phyloP scores from a whole-genome alignment of 2,329 filamentous ascomycete species.

The Aspergillus oerlinghausenensis region DNA sequence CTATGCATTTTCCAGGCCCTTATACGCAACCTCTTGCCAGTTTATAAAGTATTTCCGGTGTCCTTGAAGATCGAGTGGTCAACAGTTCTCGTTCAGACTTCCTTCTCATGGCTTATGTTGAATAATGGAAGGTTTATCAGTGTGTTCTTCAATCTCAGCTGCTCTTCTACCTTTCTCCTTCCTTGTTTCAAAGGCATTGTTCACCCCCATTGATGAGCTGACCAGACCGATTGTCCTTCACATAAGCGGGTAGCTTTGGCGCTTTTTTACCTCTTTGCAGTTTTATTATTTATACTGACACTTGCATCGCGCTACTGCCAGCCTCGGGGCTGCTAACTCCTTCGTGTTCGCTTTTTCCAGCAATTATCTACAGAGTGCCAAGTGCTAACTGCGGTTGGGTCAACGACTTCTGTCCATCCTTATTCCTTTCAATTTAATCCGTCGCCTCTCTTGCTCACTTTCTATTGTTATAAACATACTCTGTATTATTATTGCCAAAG shows the following conservation, averaged over 20 bases:
- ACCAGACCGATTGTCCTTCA: background rate
- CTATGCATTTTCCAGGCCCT: background rate
- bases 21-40: background rate
- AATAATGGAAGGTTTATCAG: background rate
- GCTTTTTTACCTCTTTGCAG: constrained; percentile 4
- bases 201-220: background rate
- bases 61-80: background rate
- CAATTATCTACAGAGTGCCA: constrained; percentile 5
- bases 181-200: background rate
- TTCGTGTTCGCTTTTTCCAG: constrained; percentile 11
- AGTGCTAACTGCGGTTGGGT: background rate
- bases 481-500: too few species aligned
- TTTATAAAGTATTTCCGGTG: background rate
- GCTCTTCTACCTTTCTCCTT: background rate
- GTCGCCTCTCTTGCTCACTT: background rate
- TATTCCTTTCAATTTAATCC: background rate
- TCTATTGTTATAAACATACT: background rate
- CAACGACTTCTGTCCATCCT: background rate
- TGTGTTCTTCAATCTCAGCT: background rate
- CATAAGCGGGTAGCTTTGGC: background rate
- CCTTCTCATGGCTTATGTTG: background rate
- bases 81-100: background rate
- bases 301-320: constrained; percentile 18
- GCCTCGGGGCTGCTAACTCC: constrained; percentile 11
- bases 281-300: constrained; percentile 17